Evolutionary conservation across 1,139 yeast genomes (phyloP).

Genomic region (Neolecta irregularis): DNA sequence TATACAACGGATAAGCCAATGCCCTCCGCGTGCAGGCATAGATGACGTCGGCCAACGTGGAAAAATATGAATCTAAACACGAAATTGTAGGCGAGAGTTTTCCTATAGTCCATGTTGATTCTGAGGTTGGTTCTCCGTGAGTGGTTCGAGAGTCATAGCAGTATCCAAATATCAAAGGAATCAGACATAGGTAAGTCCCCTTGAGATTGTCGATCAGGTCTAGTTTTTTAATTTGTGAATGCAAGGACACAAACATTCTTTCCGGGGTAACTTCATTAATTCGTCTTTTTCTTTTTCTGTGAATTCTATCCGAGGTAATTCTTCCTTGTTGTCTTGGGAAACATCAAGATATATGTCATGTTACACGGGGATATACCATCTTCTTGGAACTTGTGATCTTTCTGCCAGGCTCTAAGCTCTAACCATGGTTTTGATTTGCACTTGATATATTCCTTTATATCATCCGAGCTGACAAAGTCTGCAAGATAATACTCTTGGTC

Average conservation of each 20-base stretch:
- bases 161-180: constrained; percentile 56
- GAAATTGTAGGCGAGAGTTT: constrained; percentile 65
- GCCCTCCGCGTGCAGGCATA: constrained; percentile 56
- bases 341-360: too few species aligned
- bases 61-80: constrained; percentile 43
- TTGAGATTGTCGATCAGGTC: constrained; percentile 33
- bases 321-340: too few species aligned
- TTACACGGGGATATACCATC: too few species aligned
- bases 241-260: constrained; percentile 30
- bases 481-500: constrained; percentile 83
- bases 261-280: constrained; percentile 55
- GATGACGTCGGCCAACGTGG: constrained; percentile 38
- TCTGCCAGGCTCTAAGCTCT: neutral
- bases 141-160: constrained; percentile 62
- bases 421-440: constrained; percentile 43
- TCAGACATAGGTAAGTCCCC: constrained; percentile 41
- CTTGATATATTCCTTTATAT: constrained; percentile 35
- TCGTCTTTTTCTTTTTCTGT: constrained; percentile 44
- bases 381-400: neutral
- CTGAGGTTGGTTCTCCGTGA: constrained; percentile 65
- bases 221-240: neutral
- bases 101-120: constrained; percentile 90
- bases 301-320: constrained; percentile 25
- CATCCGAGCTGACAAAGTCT: constrained; percentile 45
- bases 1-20: constrained; percentile 60